Evolutionary conservation across 1,139 yeast genomes (phyloP), one percentile per base, ranked within the genome.

Genomic region (Lodderomyces metapsilosis): DNA sequence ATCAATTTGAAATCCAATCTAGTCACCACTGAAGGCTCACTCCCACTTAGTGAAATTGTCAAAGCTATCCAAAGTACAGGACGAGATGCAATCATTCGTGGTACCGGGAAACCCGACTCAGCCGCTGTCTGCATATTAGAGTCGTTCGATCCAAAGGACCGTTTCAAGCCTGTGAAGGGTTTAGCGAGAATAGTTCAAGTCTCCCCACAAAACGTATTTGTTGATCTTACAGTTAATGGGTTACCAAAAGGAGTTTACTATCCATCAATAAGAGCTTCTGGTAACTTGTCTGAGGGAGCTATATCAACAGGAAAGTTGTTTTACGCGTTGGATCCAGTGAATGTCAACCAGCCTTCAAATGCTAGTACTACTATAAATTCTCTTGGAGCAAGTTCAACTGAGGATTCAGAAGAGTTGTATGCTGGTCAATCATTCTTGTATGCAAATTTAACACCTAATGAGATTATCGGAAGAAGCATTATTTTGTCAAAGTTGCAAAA

Each of bases 71-170:
- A 84, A 58, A 54, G 57, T 1, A 81, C 82, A 3, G 97, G 97
- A 2, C 78, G 80, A 51, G 97, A 91, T 57, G 96, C 96, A 8
- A 87, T 91, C 49, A 84, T 91, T 27, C 73, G 98, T 47, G 98
- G 98, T 5, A 81, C 96, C 0, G 98, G 98, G 2, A 71, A 72
- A 42, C 84, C 95, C 16, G 84, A 91, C 58, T 78, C 91, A 20
- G 96, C 97, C 0, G 97, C 96, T 0, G 98, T 91, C 23, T 82
- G 95, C 50, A 91, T 91, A 38, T 64, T 91, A 43, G 98, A 92
- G 58, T 76, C 86, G 13, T 85, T 84, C 54, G 79, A 71, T 44
- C 52, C 65, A 1, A 63, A 66, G 39, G 81, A 81, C 48, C 49
- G 49, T 24, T 50, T 51, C 20, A 74, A 76, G 41, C 88, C 94